phyloP scores from a whole-genome alignment of 2,329 filamentous ascomycete species.

The Paraconiothyrium sp. region DNA sequence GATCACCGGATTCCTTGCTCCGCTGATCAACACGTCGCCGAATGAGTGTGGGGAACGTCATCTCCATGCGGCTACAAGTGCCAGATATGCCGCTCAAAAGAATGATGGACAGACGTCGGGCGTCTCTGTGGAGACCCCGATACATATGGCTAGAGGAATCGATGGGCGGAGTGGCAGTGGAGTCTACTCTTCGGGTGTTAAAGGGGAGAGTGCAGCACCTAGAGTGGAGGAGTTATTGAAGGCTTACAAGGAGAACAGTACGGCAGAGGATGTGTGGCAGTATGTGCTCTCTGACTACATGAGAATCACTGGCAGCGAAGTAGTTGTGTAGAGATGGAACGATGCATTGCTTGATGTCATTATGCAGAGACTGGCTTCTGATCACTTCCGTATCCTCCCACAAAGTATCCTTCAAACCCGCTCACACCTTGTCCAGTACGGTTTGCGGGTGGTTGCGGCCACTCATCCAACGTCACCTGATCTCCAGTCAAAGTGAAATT shows the following conservation, averaged over 20 bases:
- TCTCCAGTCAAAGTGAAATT: slow-evolving; percentile 61
- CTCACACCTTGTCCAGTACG: slow-evolving; percentile 6
- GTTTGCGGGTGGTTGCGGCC: slow-evolving; percentile 30
- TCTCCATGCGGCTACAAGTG: slow-evolving; percentile 23
- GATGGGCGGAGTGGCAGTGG: slow-evolving; percentile 18
- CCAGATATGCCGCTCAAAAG: slow-evolving; percentile 13
- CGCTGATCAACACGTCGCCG: slow-evolving; percentile 13
- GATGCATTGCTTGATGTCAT: not conserved
- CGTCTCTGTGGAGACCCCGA: not conserved
- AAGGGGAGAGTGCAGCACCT: slow-evolving; percentile 12
- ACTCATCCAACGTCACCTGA: slow-evolving; percentile 53
- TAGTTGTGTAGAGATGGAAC: no score
- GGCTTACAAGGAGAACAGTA: slow-evolving; percentile 19
- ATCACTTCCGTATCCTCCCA: slow-evolving; percentile 3
- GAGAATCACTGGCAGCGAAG: slow-evolving; percentile 20
- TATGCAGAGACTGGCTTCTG: not conserved
- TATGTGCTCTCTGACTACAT: slow-evolving; percentile 27
- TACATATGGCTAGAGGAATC: not conserved
- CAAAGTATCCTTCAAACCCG: slow-evolving; percentile 7
- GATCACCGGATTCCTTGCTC: slow-evolving; percentile 15
- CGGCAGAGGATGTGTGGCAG: slow-evolving; percentile 25
- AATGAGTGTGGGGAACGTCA: slow-evolving; percentile 30
- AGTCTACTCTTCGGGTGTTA: slow-evolving; percentile 15
- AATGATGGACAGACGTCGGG: not conserved
- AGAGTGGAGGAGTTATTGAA: slow-evolving; percentile 17